phyloP scores from a whole-genome alignment of 331 rosid species.

The Arachis monticola region DNA sequence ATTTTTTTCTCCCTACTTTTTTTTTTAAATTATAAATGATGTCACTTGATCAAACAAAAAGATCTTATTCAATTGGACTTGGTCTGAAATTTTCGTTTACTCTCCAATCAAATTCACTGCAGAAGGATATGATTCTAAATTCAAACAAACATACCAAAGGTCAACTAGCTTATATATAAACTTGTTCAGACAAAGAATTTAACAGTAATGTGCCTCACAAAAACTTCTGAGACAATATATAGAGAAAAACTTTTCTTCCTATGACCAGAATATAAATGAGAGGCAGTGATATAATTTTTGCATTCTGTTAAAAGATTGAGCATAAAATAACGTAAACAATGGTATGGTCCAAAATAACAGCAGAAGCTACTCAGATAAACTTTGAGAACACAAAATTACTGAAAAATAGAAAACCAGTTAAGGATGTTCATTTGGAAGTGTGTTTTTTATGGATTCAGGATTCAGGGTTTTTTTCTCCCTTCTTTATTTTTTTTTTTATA shows the following conservation, averaged over 20 bases:
- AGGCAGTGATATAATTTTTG: not conserved
- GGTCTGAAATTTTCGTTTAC: not conserved
- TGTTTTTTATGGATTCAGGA: not conserved
- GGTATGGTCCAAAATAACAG: conserved; percentile 16
- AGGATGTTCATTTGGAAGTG: not conserved
- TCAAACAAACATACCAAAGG: not conserved
- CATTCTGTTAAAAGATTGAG: not conserved
- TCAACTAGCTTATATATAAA: not conserved
- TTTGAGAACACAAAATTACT: too few species aligned
- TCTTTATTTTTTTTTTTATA: not conserved
- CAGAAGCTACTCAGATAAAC: too few species aligned
- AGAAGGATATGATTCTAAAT: conserved; percentile 10
- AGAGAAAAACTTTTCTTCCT: not conserved
- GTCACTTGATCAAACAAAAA: conserved; percentile 13
- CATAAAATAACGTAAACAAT: not conserved
- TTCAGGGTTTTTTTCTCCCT: too few species aligned
- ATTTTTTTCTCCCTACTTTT: not conserved
- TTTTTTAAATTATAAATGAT: not conserved
- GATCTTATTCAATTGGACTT: not conserved
- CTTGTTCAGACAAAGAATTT: not conserved
- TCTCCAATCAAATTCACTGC: not conserved
- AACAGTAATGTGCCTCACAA: not conserved
- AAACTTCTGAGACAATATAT: not conserved
- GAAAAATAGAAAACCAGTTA: not conserved
- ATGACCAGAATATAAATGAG: not conserved